Conservation (phyloP, 164 flowering plant genomes). For the Sedum album region DNA sequence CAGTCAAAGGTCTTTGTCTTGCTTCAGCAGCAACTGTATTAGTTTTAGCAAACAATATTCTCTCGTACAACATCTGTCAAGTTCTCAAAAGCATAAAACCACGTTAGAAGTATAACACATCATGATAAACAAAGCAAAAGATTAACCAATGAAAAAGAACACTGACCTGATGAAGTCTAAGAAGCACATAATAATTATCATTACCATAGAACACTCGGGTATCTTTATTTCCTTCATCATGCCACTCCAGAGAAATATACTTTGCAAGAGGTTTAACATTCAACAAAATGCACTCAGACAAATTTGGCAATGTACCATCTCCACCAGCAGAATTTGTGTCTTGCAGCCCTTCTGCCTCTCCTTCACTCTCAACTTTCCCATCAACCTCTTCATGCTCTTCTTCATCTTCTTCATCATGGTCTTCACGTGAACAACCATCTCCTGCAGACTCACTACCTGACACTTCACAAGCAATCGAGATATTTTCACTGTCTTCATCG, state of each 20-base stretch:
- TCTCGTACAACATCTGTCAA: slow-evolving; percentile 44
- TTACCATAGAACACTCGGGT: slow-evolving; percentile 48
- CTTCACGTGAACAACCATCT: slow-evolving; percentile 57
- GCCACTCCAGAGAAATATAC: slow-evolving; percentile 24
- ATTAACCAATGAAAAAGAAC: background rate
- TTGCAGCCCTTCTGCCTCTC: slow-evolving; percentile 44
- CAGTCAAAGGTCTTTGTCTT: slow-evolving; percentile 33
- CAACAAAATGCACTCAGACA: slow-evolving; percentile 34
- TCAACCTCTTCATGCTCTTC: slow-evolving; percentile 56
- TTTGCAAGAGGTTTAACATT: slow-evolving; percentile 49
- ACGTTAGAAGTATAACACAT: background rate
- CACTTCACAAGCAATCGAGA: slow-evolving; percentile 66
- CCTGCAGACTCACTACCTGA: slow-evolving; percentile 41
- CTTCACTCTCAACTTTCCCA: slow-evolving; percentile 62
- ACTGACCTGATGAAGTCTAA: slow-evolving; percentile 62
- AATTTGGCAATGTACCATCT: slow-evolving; percentile 24
- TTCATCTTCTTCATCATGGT: slow-evolving; percentile 49
- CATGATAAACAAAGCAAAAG: background rate
- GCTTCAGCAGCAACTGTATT: slow-evolving; percentile 33
- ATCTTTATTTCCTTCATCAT: slow-evolving; percentile 20
- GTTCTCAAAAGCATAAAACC: background rate
- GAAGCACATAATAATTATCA: slow-evolving; percentile 50
- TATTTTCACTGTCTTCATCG: slow-evolving; percentile 81
- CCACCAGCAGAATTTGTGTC: slow-evolving; percentile 33
- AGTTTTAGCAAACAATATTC: slow-evolving; percentile 48